Evolutionary conservation across 495 filamentous ascomycete species (phyloP).

Genomic region (Talaromyces stipitatus): DNA sequence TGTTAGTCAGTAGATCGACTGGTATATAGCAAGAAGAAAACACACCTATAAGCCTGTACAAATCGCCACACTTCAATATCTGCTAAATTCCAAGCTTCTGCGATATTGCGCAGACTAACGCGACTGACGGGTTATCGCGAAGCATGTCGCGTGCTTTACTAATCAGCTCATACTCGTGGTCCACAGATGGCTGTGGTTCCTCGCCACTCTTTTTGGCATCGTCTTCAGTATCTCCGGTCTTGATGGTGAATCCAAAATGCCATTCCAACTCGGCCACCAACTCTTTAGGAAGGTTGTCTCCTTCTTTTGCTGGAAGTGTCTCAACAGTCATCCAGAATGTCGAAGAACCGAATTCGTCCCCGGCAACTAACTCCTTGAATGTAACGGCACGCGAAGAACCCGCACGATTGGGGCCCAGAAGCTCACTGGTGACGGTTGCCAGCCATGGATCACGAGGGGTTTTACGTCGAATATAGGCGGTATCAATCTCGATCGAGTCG

Average conservation of each 20-base stretch:
- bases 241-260: conserved; percentile 78
- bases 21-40: conserved; percentile 2
- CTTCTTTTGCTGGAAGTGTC: conserved; percentile 34
- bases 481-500: conserved; percentile 45
- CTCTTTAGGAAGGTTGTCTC: conserved; percentile 28
- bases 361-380: conserved; percentile 78
- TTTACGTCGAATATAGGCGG: conserved; percentile 64
- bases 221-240: conserved; percentile 39
- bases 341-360: conserved; percentile 46
- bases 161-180: conserved; percentile 55
- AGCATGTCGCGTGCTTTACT: conserved; percentile 48
- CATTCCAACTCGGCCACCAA: conserved; percentile 67
- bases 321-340: conserved; percentile 82
- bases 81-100: conserved; percentile 90
- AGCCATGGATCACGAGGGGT: conserved; percentile 80
- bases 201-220: conserved; percentile 31
- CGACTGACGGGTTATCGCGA: conserved; percentile 15
- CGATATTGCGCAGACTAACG: conserved; percentile 45
- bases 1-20: conserved; percentile 10
- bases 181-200: conserved; percentile 32
- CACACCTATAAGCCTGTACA: conserved; percentile 58
- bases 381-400: conserved; percentile 56
- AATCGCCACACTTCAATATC: conserved; percentile 94
- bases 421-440: conserved; percentile 57
- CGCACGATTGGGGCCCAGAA: conserved; percentile 52